These are phyloP conservation scores for Kipferlia bialata DNA, from an alignment of 78 protist genomes.

Conservation along the genomic window DNA sequence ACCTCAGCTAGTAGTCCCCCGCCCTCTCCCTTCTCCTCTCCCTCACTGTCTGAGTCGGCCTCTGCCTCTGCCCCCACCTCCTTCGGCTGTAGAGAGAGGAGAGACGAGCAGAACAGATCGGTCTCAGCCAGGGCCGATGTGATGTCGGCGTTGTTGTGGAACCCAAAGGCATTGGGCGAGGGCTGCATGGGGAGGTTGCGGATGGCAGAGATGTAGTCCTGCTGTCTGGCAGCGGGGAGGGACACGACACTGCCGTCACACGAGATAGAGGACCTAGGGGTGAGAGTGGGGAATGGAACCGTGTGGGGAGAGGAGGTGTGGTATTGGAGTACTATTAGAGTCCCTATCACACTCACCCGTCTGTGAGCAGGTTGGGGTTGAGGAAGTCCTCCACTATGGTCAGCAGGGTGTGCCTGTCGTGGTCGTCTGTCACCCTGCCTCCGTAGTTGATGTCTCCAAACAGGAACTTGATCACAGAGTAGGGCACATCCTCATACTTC, in stretches of 20 bases:
- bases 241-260: neutral
- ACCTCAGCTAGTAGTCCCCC: slow-evolving; percentile 1
- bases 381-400: slow-evolving; percentile 32
- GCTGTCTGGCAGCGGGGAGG: neutral
- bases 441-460: slow-evolving; percentile 76
- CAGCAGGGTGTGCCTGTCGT: slow-evolving; percentile 57
- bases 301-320: too few relatives aligned
- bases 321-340: too few relatives aligned
- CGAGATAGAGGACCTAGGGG: neutral
- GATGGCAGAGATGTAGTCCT: slow-evolving; percentile 2
- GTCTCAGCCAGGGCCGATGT: slow-evolving; percentile 46
- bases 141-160: slow-evolving; percentile 75
- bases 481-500: slow-evolving; percentile 54
- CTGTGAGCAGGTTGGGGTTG: slow-evolving; percentile 25
- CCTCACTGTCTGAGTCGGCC: neutral
- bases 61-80: neutral
- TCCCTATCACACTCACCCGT: too few relatives aligned
- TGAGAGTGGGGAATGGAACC: neutral
- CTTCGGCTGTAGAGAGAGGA: slow-evolving; percentile 46
- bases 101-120: slow-evolving; percentile 12
- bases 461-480: slow-evolving; percentile 40
- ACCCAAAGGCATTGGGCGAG: slow-evolving; percentile 57
- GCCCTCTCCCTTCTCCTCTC: neutral
- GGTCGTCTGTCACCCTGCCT: slow-evolving; percentile 79
- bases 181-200: slow-evolving; percentile 45